phyloP scores from a whole-genome alignment of 2,329 filamentous ascomycete genomes.

The Colletotrichum ledebouriae region DNA sequence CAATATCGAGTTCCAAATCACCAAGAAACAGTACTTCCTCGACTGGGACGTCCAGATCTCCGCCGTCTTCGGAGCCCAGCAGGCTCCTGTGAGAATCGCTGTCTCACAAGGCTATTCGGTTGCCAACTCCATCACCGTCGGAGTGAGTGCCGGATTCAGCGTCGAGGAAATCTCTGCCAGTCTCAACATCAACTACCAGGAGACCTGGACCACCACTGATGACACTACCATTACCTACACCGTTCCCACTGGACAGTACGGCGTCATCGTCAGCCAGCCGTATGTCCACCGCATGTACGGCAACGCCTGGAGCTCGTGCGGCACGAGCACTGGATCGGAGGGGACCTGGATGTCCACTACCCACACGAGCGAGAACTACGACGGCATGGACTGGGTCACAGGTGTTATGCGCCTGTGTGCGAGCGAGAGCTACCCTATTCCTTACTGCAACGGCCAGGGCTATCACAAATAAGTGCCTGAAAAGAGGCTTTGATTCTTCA shows the following conservation, averaged over 20 bases:
- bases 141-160: neutral
- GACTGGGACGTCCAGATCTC: conserved; percentile 24
- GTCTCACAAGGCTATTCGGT: neutral
- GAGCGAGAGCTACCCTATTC: conserved; percentile 2
- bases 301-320: conserved; percentile 42
- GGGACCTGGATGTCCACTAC: neutral
- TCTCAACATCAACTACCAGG: neutral
- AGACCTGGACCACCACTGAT: conserved; percentile 9
- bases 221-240: conserved; percentile 46
- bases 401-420: conserved; percentile 8
- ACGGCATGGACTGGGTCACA: conserved; percentile 6
- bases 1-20: neutral
- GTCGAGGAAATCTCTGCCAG: neutral
- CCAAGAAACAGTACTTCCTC: neutral
- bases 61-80: neutral
- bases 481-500: neutral
- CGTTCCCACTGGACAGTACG: conserved; percentile 53
- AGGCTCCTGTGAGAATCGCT: conserved; percentile 10
- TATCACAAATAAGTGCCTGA: neutral
- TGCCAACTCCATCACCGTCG: neutral
- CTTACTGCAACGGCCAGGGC: neutral
- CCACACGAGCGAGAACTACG: conserved; percentile 12
- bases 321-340: neutral
- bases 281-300: conserved; percentile 50
- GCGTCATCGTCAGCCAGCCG: conserved; percentile 56